Evolutionary conservation across 2,329 filamentous ascomycete species (phyloP).

Genomic region (Botrytis porri): DNA sequence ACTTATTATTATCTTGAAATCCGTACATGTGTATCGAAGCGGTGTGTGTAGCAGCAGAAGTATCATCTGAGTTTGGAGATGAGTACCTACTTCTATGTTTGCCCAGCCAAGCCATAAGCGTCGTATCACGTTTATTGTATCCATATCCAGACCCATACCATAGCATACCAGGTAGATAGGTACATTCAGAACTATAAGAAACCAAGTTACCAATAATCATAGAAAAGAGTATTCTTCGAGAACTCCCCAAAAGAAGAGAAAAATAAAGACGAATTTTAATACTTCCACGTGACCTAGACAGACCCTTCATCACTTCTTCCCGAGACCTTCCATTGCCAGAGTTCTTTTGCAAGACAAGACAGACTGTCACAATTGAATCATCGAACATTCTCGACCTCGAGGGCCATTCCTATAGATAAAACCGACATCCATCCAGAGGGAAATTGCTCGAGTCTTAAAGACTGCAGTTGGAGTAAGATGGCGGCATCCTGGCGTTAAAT

Average conservation of each 20-base stretch:
- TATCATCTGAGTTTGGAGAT: not conserved
- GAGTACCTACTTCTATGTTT: not conserved
- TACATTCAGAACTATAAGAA: not conserved
- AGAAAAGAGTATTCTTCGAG: too few species aligned
- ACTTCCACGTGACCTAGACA: not conserved
- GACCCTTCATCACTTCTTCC: not conserved
- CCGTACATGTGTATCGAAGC: not conserved
- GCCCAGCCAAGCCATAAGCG: not conserved
- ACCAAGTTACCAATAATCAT: not conserved
- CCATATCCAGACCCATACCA: not conserved
- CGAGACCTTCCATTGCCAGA: not conserved
- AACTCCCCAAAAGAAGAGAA: not conserved
- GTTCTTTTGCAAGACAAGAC: not conserved
- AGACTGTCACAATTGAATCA: not conserved
- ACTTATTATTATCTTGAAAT: not conserved
- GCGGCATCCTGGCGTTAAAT: constrained; percentile 3
- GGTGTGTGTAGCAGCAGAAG: constrained; percentile 4
- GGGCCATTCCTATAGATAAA: not conserved
- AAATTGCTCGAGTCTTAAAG: not conserved
- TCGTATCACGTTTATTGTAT: not conserved
- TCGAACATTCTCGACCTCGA: not conserved
- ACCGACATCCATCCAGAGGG: too few species aligned
- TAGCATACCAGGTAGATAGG: not conserved
- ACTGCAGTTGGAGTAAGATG: not conserved
- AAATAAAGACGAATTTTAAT: too few species aligned